These are phyloP conservation scores for Knoxdaviesia capensis DNA, from an alignment of 2,329 filamentous ascomycete genomes.

Conservation along the genomic window DNA sequence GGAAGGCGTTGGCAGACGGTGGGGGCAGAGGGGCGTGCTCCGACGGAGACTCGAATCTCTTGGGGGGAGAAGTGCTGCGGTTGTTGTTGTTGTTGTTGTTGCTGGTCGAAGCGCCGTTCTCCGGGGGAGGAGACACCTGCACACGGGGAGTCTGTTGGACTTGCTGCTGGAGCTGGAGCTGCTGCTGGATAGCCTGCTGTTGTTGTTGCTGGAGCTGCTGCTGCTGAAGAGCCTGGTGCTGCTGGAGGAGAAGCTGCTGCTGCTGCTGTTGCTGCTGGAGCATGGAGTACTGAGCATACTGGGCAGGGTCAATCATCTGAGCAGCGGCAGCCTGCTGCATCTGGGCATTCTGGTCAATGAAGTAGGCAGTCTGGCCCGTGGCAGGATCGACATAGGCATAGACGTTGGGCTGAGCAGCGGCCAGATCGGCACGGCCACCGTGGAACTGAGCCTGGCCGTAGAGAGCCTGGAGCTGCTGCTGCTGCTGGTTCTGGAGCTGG, in stretches of 20 bases:
- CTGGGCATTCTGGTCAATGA: slow-evolving; percentile 44
- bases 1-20: slow-evolving; percentile 79
- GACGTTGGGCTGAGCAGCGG: slow-evolving; percentile 20
- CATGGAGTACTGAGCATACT: slow-evolving; percentile 10
- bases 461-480: slow-evolving; percentile 20
- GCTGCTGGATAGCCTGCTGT: slow-evolving; percentile 12
- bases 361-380: slow-evolving; percentile 68
- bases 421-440: not conserved
- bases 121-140: slow-evolving; percentile 64
- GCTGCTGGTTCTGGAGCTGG: slow-evolving; percentile 23
- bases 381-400: slow-evolving; percentile 68
- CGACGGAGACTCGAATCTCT: slow-evolving; percentile 47
- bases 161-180: slow-evolving; percentile 9
- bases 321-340: slow-evolving; percentile 16
- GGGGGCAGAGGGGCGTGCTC: slow-evolving; percentile 57
- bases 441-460: slow-evolving; percentile 5
- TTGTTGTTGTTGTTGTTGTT: too few species aligned
- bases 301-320: slow-evolving; percentile 22
- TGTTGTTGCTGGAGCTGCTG: slow-evolving; percentile 11
- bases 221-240: slow-evolving; percentile 18
- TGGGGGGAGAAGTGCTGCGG: slow-evolving; percentile 47
- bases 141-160: slow-evolving; percentile 40
- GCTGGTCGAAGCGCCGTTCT: slow-evolving; percentile 25
- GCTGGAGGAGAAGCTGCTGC: slow-evolving; percentile 18
- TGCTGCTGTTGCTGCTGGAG: slow-evolving; percentile 24